A percentile compares a stretch with the other conserved stretches of the same genome.
Conservation (phyloP, 345 rosid genomes). For the Noccaea bulbosa region DNA sequence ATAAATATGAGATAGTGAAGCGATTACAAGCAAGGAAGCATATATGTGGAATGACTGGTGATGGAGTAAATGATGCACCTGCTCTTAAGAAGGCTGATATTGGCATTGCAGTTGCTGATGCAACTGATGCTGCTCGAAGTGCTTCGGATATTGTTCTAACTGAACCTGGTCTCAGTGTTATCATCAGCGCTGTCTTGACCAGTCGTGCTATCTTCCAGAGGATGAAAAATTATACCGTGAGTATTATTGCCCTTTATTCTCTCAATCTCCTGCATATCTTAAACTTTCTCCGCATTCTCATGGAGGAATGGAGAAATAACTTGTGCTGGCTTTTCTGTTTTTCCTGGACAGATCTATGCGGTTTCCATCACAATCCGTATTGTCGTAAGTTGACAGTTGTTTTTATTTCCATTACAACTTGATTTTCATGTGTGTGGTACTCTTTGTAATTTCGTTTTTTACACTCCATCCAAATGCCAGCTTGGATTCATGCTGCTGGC, state of each 20-base stretch:
- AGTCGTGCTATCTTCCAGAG: constrained; percentile 98
- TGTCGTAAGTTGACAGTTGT: constrained; percentile 66
- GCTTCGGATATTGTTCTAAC: constrained; percentile 98
- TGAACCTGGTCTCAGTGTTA: constrained; percentile 98
- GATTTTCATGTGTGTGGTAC: constrained; percentile 7
- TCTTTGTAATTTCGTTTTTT: constrained; percentile 6
- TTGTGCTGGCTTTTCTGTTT: constrained; percentile 6
- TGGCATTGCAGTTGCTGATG: constrained; percentile 99
- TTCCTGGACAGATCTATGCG: constrained; percentile 79
- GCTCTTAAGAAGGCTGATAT: constrained; percentile 99
- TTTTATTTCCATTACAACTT: constrained; percentile 14
- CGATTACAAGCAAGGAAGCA: constrained; percentile 96
- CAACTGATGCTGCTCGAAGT: constrained; percentile 97
- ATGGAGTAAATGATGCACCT: constrained; percentile 99
- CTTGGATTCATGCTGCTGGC: constrained; percentile 98
- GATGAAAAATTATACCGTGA: constrained; percentile 96
- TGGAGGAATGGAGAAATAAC: constrained; percentile 5
- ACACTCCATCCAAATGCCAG: constrained; percentile 46
- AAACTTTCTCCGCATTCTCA: constrained; percentile 16
- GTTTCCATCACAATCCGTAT: constrained; percentile 99
- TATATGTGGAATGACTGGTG: constrained; percentile 99
- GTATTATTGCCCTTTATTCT: constrained; percentile 21
- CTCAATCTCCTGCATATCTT: not conserved
- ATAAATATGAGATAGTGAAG: constrained; percentile 97
- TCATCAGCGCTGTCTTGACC: constrained; percentile 96